Evolutionary conservation across 2,329 filamentous ascomycete species (phyloP), one percentile per base, ranked within the genome.

Genomic region (Scytalidium lignicola): DNA sequence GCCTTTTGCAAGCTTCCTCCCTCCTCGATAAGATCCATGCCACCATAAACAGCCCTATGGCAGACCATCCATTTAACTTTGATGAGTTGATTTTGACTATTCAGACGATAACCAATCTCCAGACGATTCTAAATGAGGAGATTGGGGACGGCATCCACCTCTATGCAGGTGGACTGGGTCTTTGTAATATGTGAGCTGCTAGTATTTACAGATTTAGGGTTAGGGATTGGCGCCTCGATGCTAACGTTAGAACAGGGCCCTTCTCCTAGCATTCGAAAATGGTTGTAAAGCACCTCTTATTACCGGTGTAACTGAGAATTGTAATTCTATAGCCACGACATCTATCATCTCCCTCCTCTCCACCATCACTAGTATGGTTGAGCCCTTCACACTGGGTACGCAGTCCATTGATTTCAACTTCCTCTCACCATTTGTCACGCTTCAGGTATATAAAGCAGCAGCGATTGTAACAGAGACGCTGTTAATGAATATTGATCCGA

Each of bases 1-100:
- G 12, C 32, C 32, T 5, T 13, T 45, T 52, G 44, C 51, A 56
- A 52, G 52, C 54, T 17, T 56, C 54, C 5, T 20, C 41, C 15
- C 49, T 58, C 23, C 48, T 58, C 1, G 56, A 58, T 43, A 55
- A 53, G 17, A 48, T 55, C 19, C 56, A 58, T 46, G 46, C 21
- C 13, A 46, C 41, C 10, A 19, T 55, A 3, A 44, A 58, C 41
- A 47, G 19, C n/a, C 52, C 54, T 8, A 46, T 46, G 2, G 9
- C 39, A 32, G 46, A 57, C n/a, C 37, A 48, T 8, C 12, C 29
- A 26, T 51, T 54, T 26, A 50, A 56, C 21, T 41, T 55, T n/a
- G 52, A 55, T 43, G 56, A 56, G 22, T 19, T 57, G 26, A 41
- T 51, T 18, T 43, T 54, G 29, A 49, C 21, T 5, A 46, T 55